Base-by-base conservation (phyloP, 495 filamentous ascomycete species). In the Xanthoparmelia taractica region DNA sequence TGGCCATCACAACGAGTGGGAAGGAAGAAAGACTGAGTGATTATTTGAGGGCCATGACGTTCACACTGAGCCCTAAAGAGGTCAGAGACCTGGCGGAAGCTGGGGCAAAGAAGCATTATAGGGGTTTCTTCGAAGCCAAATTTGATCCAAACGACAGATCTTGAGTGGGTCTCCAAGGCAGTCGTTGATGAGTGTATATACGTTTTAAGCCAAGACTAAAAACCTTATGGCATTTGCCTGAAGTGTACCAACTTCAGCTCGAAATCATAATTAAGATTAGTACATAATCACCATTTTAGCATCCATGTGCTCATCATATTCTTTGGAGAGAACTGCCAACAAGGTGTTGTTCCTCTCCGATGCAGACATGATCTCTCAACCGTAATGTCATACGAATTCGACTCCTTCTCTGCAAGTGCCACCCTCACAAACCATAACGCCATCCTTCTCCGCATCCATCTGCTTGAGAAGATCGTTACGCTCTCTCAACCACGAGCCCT, bases 1-100 rank as follows among this genome's bases (percentile, higher is more conserved):
- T 92, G n/a, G 76, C 83, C 0, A 74, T 96, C 65, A 95, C 91
- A 1, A 96, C 92, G 23, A 91, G 85, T 71, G 74, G 76, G 41
- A 95, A 82, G 64, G 86, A 92, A 74, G 74, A 86, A 63, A 75
- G 91, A 57, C 66, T 96, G 70, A 80, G 78, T 65, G 80, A 80
- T 62, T 93, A 88, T 68, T 68, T 91, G 67, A 71, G 77, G 15
- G 77, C 73, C 20, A 66, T 89, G 60, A 82, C 80, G 8, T 94
- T 95, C 73, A 85, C 85, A 67, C 71, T 96, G 68, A 92, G 85
- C 2, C 82, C 84, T 0, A 72, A 78, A 59, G 92, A 96, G 76
- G 76, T 93, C 7, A 73, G 85, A 61, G 81, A 88, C 68, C 86
- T 96, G 62, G 73, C 76, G 8, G 72, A 77, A 63, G 41, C 79